phyloP scores from a whole-genome alignment of 352 stramenopile genomes.

The Plasmopara viticola region DNA sequence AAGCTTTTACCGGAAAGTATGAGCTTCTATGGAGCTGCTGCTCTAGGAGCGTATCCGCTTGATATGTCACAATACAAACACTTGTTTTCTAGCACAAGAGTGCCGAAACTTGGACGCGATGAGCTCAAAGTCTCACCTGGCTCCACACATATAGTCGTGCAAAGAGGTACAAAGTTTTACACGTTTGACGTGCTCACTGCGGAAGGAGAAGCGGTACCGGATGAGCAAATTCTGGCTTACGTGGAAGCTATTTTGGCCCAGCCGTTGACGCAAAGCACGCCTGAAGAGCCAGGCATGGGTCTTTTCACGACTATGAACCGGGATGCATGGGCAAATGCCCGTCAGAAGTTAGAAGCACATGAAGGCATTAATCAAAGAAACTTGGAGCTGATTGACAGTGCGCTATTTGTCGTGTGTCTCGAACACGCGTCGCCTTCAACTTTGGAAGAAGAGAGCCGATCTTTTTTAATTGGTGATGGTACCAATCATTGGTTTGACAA shows the following conservation, averaged over 20 bases:
- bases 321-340: constrained; percentile 70
- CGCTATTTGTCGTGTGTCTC: constrained; percentile 78
- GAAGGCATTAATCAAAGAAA: constrained; percentile 56
- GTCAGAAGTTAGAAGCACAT: constrained; percentile 46
- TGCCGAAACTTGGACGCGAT: constrained; percentile 63
- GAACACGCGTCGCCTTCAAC: constrained; percentile 61
- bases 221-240: constrained; percentile 78
- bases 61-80: constrained; percentile 92
- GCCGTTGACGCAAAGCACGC: constrained; percentile 36
- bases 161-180: constrained; percentile 83
- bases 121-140: constrained; percentile 54
- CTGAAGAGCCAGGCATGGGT: constrained; percentile 46
- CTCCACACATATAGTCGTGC: constrained; percentile 80
- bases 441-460: constrained; percentile 54
- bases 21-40: constrained; percentile 85
- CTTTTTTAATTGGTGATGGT: constrained; percentile 78
- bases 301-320: constrained; percentile 80
- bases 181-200: constrained; percentile 77
- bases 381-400: constrained; percentile 79
- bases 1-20: constrained; percentile 76
- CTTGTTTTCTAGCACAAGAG: constrained; percentile 77
- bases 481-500: constrained; percentile 91
- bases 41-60: constrained; percentile 79
- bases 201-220: constrained; percentile 46
- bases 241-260: constrained; percentile 78